phyloP scores from a whole-genome alignment of 371 early-diverging fungal genomes.

The Parasitella parasitica region DNA sequence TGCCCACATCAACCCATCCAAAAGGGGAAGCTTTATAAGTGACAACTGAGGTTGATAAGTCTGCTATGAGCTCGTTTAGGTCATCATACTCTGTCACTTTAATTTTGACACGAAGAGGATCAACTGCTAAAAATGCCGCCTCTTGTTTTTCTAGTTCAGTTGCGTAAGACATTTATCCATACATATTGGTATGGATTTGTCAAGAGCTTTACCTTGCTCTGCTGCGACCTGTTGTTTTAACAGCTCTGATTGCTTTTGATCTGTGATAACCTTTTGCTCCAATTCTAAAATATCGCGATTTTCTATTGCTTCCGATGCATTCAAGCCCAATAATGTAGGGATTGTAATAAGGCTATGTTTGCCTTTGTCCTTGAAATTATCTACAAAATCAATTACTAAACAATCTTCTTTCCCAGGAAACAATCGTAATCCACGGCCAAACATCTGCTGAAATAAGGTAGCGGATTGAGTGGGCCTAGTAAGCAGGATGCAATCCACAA shows the following conservation, averaged over 20 bases:
- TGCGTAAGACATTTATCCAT: too few relatives aligned
- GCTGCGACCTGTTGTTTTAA: too few relatives aligned
- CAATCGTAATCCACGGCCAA: slow-evolving; percentile 88
- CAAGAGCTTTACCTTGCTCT: not conserved
- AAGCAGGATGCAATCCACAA: slow-evolving; percentile 86
- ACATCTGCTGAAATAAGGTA: slow-evolving; percentile 91
- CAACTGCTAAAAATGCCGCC: slow-evolving; percentile 11
- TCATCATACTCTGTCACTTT: slow-evolving; percentile 56
- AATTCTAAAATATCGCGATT: slow-evolving; percentile 7
- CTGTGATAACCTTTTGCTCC: not conserved
- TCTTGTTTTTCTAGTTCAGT: not conserved
- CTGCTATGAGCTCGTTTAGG: slow-evolving; percentile 46
- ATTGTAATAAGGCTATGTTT: slow-evolving; percentile 53
- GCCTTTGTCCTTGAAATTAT: slow-evolving; percentile 45
- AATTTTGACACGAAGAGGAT: slow-evolving; percentile 23
- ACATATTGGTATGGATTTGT: too few relatives aligned
- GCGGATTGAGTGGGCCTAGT: slow-evolving; percentile 84
- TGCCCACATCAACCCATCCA: slow-evolving; percentile 54
- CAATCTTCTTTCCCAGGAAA: slow-evolving; percentile 72
- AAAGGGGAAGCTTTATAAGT: slow-evolving; percentile 30
- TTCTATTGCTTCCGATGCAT: slow-evolving; percentile 40
- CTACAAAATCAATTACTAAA: slow-evolving; percentile 87
- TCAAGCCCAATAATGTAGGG: slow-evolving; percentile 73
- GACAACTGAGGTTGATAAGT: slow-evolving; percentile 32
- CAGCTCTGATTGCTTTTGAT: too few relatives aligned